Conservation (phyloP, 1,139 yeast genomes). For the Pichia cactophila region DNA sequence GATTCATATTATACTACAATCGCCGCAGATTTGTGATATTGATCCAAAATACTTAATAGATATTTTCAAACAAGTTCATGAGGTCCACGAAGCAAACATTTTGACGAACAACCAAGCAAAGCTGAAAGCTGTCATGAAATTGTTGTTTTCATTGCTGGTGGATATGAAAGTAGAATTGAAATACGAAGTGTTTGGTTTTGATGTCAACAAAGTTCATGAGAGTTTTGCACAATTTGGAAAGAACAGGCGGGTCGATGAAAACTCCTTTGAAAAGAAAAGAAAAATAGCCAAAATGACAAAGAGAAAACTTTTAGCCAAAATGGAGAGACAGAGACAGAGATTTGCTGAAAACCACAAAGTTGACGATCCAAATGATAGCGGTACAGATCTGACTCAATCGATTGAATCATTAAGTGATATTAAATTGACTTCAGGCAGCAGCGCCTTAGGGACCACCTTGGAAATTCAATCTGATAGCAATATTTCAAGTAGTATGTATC, state of each 20-base stretch:
- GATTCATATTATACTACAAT: conserved; percentile 43
- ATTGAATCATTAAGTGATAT: conserved; percentile 27
- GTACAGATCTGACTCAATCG: conserved; percentile 20
- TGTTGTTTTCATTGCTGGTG: conserved; percentile 22
- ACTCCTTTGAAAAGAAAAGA: conserved; percentile 34
- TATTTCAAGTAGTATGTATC: background rate
- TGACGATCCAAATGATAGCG: conserved; percentile 16
- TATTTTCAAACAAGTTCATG: conserved; percentile 26
- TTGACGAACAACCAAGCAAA: conserved; percentile 4
- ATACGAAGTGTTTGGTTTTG: conserved; percentile 16
- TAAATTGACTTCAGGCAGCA: conserved; percentile 20
- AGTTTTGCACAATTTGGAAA: background rate
- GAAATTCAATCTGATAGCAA: background rate
- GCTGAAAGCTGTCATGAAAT: conserved; percentile 33
- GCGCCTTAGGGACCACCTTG: no score
- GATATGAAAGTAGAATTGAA: conserved; percentile 14
- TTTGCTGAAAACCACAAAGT: conserved; percentile 30
- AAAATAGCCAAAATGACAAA: conserved; percentile 42
- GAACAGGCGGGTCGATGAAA: conserved; percentile 9
- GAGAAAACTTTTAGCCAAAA: conserved; percentile 42
- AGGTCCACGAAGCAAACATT: conserved; percentile 1
- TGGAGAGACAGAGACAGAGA: conserved; percentile 39
- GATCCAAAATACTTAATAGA: conserved; percentile 7
- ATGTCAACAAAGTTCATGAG: conserved; percentile 9
- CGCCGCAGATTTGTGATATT: conserved; percentile 13